Percentiles rank a stretch among this genome's conserved stretches.
Evolutionary conservation across 2,329 filamentous ascomycete species (phyloP).

Genomic region (Bipolaris oryzae): DNA sequence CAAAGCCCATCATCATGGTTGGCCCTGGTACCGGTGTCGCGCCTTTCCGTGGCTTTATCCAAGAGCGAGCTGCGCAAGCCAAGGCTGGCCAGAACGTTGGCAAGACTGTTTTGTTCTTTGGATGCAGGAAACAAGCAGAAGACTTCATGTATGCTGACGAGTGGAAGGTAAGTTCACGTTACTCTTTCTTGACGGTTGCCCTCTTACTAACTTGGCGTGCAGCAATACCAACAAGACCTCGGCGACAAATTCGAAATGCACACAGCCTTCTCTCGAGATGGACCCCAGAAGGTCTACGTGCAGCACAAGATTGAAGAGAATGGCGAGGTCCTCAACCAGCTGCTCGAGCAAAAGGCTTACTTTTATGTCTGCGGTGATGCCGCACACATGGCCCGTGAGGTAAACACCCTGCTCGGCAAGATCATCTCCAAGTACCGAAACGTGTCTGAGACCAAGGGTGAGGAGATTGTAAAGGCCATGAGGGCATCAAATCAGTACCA

Average conservation of each 20-base stretch:
- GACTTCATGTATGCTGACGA: conserved; percentile 93
- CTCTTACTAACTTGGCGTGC: conserved; percentile 23
- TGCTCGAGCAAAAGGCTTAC: conserved; percentile 85
- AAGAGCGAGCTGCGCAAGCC: conserved; percentile 86
- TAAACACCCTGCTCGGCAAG: conserved; percentile 83
- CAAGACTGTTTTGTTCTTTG: conserved; percentile 90
- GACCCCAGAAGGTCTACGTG: conserved; percentile 89
- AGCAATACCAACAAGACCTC: conserved; percentile 83
- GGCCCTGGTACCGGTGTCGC: conserved; percentile 96
- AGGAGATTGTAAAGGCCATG: conserved; percentile 98
- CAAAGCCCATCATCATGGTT: conserved; percentile 93
- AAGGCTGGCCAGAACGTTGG: conserved; percentile 82
- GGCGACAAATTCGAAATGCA: conserved; percentile 90
- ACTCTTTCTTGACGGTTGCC: conserved; percentile 13
- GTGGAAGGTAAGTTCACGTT: conserved; percentile 75
- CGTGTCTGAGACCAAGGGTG: conserved; percentile 82
- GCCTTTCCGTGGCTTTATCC: conserved; percentile 92
- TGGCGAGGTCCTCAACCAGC: conserved; percentile 81
- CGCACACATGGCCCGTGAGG: conserved; percentile 93
- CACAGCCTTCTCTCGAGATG: conserved; percentile 93
- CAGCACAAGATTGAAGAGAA: conserved; percentile 89
- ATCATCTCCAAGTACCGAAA: conserved; percentile 86
- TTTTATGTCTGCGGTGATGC: conserved; percentile 99
- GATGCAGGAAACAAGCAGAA: conserved; percentile 84
- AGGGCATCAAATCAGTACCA: conserved; percentile 94